phyloP scores from a whole-genome alignment of 331 rosid genomes.

The Malus hybrid region DNA sequence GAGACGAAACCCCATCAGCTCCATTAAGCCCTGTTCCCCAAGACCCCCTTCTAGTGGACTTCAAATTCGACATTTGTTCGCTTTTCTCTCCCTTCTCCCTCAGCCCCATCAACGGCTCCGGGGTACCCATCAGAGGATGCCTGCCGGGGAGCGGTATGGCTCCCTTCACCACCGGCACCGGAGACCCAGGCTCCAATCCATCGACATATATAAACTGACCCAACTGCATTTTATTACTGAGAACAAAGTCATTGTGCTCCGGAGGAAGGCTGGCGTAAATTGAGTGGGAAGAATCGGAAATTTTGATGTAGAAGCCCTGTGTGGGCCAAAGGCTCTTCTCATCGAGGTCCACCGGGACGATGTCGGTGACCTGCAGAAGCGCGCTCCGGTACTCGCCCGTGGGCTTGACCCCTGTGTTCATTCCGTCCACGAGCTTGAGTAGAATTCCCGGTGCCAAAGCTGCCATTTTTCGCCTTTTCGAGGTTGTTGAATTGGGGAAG shows the following conservation, averaged over 20 bases:
- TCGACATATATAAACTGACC: slow-evolving; percentile 92
- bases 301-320: slow-evolving; percentile 83
- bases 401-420: slow-evolving; percentile 62
- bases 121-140: slow-evolving; percentile 81
- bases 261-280: slow-evolving; percentile 77
- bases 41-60: slow-evolving; percentile 58
- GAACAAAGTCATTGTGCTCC: slow-evolving; percentile 71
- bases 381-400: slow-evolving; percentile 83
- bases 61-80: slow-evolving; percentile 26
- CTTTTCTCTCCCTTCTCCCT: slow-evolving; percentile 43
- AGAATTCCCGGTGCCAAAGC: slow-evolving; percentile 81
- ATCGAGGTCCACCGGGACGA: slow-evolving; percentile 88
- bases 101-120: slow-evolving; percentile 70
- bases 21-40: slow-evolving; percentile 54
- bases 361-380: slow-evolving; percentile 82
- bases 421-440: slow-evolving; percentile 63
- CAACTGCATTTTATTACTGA: slow-evolving; percentile 83
- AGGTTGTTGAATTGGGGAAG: background rate
- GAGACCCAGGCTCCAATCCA: slow-evolving; percentile 74
- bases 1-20: slow-evolving; percentile 39
- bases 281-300: slow-evolving; percentile 91
- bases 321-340: slow-evolving; percentile 74
- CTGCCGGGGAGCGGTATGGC: slow-evolving; percentile 86
- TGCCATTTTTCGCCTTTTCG: slow-evolving; percentile 36
- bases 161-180: slow-evolving; percentile 65